Base-by-base conservation (phyloP, 768 basidiomycete species). In the Termitomyces sp. region DNA sequence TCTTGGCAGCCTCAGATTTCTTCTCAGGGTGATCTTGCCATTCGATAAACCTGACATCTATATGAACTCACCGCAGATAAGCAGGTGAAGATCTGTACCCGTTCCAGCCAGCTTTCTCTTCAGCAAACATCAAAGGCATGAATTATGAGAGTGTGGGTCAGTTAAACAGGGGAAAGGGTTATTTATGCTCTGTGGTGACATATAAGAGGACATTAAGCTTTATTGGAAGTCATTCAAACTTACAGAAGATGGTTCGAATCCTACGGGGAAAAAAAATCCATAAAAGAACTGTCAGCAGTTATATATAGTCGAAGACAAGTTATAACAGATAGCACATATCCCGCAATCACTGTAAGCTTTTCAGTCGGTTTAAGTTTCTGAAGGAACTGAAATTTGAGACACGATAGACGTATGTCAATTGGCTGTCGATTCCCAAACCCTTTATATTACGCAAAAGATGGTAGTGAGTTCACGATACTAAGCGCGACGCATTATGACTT, bases 1-100 rank as follows among this genome's bases (percentile, higher is more conserved):
- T 73, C 57, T 72, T 66, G 22, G 63, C 51, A 0, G 79, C 80
- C 35, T 73, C 59, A 41, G 60, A 68, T 62, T 78, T 78, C 64
- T 77, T 72, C 56, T 79, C 72, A 1, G 77, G 76, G 51, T 72
- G 69, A 33, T 77, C 70, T 63, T 79, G 76, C 80, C 80, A 82
- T 61, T 80, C 77, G 50, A 79, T 70, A 56, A 76, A 79, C 33
- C 78, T 79, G 28, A 10, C 16, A n/a, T 38, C 11, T 9, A 11
- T 32, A 52, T 49, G 0, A 48, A 16, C 45, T 24, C 22, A 38
- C 32, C 28, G 9, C 46, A 49, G 5, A 35, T 7, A n/a, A 54
- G 14, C n/a, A 35, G 40, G 22, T 51, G 16, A 40, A 16, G 52
- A 30, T 36, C 63, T 68, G 22, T 63, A 78, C 73, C 75, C 74